Base-by-base conservation (phyloP, 2,329 filamentous ascomycete genomes). In the Nemania serpens region DNA sequence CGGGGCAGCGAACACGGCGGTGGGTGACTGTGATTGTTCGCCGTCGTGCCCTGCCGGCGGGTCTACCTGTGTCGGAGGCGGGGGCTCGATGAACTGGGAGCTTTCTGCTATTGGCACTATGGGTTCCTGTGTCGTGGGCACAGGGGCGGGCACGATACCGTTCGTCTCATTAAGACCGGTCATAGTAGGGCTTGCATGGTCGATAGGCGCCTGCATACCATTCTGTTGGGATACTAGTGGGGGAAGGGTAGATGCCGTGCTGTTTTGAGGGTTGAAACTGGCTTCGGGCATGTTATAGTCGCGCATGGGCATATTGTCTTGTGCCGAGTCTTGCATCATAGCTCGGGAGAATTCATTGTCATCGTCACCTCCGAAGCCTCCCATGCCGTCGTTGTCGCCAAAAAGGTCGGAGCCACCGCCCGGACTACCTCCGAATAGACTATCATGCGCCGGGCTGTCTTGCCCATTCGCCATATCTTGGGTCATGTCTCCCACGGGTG, bases 301-400 rank as follows among this genome's bases (percentile, higher is more conserved):
- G 3, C 67, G 68, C 66, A 78, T 74, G 1, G 73, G 65, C 33
- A 72, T 74, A 33, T 75, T 72, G 9, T 82, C 75, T 36, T 77
- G 77, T 0, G 75, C 75, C 1, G 78, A 71, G 33, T 75, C 75
- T 17, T 77, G 74, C 49, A 77, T 87, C 76, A 97, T 89, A 1
- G 89, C 89, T 58, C 88, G 81, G 2, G 88, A 88, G 68, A 96
- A 93, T 66, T 93, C 91, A 68, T 93, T 88, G 60, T 96, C 92
- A 42, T 96, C 92, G 45, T 96, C 92, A 12, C 90, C 88, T 0
- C 85, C 90, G 73, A 92, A 96, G 4, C 85, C 88, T 22, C 83
- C 72, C 75, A 83, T 64, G 75, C 81, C 66, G 75, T 89, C 87
- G 55, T 84, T 89, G 67, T 96, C 93, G 2, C 94, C 95, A 73